A percentile compares a stretch with the other conserved stretches of the same genome.
phyloP scores from a whole-genome alignment of 2,329 filamentous ascomycete genomes.

The Talaromyces atroroseus region DNA sequence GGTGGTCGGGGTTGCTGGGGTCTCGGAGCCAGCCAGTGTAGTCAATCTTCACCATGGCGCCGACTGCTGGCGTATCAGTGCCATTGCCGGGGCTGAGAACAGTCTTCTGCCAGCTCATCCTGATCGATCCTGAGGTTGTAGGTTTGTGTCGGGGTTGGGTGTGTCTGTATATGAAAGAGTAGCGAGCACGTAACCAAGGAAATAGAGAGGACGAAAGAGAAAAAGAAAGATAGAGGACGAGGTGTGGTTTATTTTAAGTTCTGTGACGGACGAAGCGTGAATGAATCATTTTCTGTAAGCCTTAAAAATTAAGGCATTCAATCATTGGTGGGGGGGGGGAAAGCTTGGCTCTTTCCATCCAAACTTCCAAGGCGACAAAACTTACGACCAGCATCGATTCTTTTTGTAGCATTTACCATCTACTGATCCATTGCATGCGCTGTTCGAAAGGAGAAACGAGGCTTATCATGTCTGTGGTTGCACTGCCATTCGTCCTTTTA shows the following conservation, averaged over 20 bases:
- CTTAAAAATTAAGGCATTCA: not conserved
- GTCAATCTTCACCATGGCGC: constrained; percentile 76
- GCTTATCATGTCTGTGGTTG: not conserved
- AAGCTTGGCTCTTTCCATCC: not conserved
- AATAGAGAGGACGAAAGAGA: not conserved
- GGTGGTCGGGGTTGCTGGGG: constrained; percentile 51
- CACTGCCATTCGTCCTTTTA: not conserved
- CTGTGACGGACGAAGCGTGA: not conserved
- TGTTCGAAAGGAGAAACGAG: no score
- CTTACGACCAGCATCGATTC: no score
- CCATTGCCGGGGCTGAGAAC: constrained; percentile 57
- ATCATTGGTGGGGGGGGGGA: not conserved
- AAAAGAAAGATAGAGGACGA: not conserved
- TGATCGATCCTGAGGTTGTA: constrained; percentile 5
- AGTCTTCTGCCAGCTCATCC: constrained; percentile 63
- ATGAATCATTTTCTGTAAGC: not conserved
- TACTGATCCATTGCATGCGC: no score
- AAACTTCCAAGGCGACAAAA: not conserved
- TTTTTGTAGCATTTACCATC: no score
- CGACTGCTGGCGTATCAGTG: constrained; percentile 54
- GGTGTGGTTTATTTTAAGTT: constrained; percentile 4
- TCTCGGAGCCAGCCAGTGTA: constrained; percentile 88
- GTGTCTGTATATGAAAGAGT: not conserved
- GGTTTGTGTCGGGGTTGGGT: not conserved
- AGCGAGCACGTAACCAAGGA: not conserved